Evolutionary conservation across 2,329 filamentous ascomycete species (phyloP).

Genomic region (Neofusicoccum umdonicola): DNA sequence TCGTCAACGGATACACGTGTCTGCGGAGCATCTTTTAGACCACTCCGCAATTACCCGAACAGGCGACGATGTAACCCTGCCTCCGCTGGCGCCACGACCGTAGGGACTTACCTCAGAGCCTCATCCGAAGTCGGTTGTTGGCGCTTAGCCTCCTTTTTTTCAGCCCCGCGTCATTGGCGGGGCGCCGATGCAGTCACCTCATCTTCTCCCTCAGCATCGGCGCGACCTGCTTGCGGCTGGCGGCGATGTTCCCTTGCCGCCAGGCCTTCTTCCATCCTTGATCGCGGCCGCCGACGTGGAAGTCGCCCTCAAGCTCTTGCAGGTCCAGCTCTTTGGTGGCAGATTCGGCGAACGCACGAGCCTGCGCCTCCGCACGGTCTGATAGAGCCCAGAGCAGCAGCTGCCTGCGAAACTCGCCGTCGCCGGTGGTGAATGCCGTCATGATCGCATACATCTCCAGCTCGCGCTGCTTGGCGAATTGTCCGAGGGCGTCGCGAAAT

Average conservation of each 20-base stretch:
- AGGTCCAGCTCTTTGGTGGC: slow-evolving; percentile 55
- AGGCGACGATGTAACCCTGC: slow-evolving; percentile 14
- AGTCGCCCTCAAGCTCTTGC: slow-evolving; percentile 50
- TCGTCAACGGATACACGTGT: slow-evolving; percentile 18
- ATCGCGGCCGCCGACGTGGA: slow-evolving; percentile 30
- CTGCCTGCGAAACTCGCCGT: slow-evolving; percentile 62
- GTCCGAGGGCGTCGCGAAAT: slow-evolving; percentile 50
- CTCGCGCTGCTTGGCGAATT: slow-evolving; percentile 56
- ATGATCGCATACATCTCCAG: slow-evolving; percentile 67
- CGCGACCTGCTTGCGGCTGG: slow-evolving; percentile 63
- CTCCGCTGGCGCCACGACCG: slow-evolving; percentile 12
- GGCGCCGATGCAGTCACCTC: slow-evolving; percentile 8
- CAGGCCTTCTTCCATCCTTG: slow-evolving; percentile 59
- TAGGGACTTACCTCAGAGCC: slow-evolving; percentile 12
- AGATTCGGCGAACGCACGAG: slow-evolving; percentile 53
- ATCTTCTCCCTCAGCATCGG: slow-evolving; percentile 52
- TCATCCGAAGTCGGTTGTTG: slow-evolving; percentile 10
- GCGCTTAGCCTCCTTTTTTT: slow-evolving; percentile 12
- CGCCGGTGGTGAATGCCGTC: slow-evolving; percentile 59
- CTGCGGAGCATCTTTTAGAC: slow-evolving; percentile 10
- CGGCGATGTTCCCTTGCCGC: slow-evolving; percentile 60
- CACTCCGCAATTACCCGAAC: slow-evolving; percentile 13
- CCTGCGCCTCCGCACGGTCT: slow-evolving; percentile 49
- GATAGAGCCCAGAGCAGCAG: slow-evolving; percentile 65
- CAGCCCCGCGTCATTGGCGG: slow-evolving; percentile 1